Conservation (phyloP, 305 asterid genomes). For the Fraxinus albicans region DNA sequence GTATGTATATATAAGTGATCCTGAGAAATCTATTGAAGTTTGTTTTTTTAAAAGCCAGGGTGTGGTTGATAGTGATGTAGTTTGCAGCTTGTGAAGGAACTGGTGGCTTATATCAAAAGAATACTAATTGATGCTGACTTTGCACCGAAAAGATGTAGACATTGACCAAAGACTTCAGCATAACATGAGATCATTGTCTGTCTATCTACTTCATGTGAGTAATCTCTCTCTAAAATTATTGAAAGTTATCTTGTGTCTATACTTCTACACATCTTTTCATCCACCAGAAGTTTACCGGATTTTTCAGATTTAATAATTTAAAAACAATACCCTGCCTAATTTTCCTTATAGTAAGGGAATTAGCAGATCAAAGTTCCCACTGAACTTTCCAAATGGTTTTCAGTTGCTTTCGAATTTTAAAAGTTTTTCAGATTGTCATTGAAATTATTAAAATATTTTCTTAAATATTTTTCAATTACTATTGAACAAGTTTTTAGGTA, state of each 20-base stretch:
- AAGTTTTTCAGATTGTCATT: no score
- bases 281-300: not conserved
- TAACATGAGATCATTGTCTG: conserved; percentile 20
- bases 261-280: not conserved
- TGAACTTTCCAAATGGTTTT: not conserved
- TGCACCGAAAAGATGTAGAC: not conserved
- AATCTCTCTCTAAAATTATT: not conserved
- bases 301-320: not conserved
- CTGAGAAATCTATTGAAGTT: not conserved
- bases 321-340: not conserved
- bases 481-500: not conserved
- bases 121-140: conserved; percentile 1
- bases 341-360: not conserved
- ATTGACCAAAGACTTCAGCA: conserved; percentile 1
- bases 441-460: not conserved
- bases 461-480: no score
- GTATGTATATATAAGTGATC: conserved; percentile 12
- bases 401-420: not conserved
- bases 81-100: conserved; percentile 1
- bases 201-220: conserved; percentile 34
- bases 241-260: not conserved
- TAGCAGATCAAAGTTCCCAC: not conserved
- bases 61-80: conserved; percentile 25
- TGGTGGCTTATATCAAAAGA: conserved; percentile 1
- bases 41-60: not conserved